phyloP scores from a whole-genome alignment of 192 early-diverging fungal species.

The Chytriomyces sp. region DNA sequence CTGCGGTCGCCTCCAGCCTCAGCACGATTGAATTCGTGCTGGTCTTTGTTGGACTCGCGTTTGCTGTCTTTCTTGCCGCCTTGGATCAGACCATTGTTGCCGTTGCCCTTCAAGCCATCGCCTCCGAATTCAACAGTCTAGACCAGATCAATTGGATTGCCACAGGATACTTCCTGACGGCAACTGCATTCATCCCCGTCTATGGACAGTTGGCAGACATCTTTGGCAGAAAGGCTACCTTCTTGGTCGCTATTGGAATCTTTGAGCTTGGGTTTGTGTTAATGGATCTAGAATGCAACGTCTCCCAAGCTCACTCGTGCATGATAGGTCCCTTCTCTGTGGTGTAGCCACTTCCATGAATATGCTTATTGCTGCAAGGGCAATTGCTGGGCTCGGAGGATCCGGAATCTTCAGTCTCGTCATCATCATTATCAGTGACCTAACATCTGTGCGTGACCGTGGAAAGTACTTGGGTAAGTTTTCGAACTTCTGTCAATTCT shows the following conservation, averaged over 20 bases:
- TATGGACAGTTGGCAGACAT: slow-evolving; percentile 89
- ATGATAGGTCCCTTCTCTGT: slow-evolving; percentile 74
- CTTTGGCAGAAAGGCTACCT: slow-evolving; percentile 77
- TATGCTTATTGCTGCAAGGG: slow-evolving; percentile 71
- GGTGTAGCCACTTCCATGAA: slow-evolving; percentile 62
- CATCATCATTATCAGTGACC: slow-evolving; percentile 82
- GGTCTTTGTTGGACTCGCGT: too few species aligned
- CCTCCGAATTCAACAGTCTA: slow-evolving; percentile 37
- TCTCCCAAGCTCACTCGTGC: too few species aligned
- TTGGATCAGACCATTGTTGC: slow-evolving; percentile 43
- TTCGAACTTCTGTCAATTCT: background rate
- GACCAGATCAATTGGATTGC: slow-evolving; percentile 46
- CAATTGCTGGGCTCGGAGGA: slow-evolving; percentile 79
- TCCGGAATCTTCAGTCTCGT: slow-evolving; percentile 78
- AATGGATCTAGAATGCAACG: too few species aligned
- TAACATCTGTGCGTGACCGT: slow-evolving; percentile 67
- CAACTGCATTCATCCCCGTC: slow-evolving; percentile 70
- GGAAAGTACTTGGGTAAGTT: slow-evolving; percentile 59
- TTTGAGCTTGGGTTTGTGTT: slow-evolving; percentile 85
- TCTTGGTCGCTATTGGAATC: slow-evolving; percentile 68
- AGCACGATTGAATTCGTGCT: too few species aligned
- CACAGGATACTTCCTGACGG: slow-evolving; percentile 24
- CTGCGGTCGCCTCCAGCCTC: too few species aligned
- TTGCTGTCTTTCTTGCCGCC: background rate
- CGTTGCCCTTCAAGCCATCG: slow-evolving; percentile 39